Evolutionary conservation across 805 yeast genomes (phyloP).

Genomic region (Hanseniaspora taiwanica): DNA sequence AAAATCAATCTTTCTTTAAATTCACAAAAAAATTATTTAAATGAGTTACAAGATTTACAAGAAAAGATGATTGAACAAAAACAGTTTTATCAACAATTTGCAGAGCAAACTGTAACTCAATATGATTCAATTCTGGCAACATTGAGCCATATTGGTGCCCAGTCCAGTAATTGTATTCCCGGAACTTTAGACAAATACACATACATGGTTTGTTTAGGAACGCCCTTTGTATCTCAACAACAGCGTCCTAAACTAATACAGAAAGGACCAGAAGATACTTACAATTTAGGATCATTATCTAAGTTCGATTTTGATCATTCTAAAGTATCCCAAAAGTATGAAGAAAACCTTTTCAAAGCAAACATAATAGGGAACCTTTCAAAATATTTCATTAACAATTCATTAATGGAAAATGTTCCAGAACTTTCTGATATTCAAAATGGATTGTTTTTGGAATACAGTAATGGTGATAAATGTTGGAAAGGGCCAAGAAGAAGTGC

Average conservation of each 20-base stretch:
- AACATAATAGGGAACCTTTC: not conserved
- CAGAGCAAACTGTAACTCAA: not conserved
- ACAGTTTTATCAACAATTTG: not conserved
- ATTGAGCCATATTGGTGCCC: not conserved
- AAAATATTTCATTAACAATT: slow-evolving; percentile 2
- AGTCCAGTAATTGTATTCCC: not conserved
- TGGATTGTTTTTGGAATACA: slow-evolving; percentile 29
- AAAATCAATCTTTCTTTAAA: too few species aligned
- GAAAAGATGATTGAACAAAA: not conserved
- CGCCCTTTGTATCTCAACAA: not conserved
- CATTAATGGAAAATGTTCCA: slow-evolving; percentile 11
- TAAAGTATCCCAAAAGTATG: not conserved
- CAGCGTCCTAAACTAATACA: not conserved
- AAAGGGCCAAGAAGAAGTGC: slow-evolving; percentile 82
- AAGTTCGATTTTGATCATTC: not conserved
- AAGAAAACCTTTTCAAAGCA: slow-evolving; percentile 1
- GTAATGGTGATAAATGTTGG: slow-evolving; percentile 77
- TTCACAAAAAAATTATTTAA: too few species aligned
- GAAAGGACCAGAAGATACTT: not conserved
- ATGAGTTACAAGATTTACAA: not conserved
- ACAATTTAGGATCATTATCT: not conserved
- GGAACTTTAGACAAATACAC: not conserved
- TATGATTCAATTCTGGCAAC: not conserved
- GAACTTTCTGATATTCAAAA: slow-evolving; percentile 17
- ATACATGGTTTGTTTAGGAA: not conserved